These are phyloP conservation scores for Rubia peregrina DNA, from an alignment of 305 asterid genomes.

Conservation along the genomic window DNA sequence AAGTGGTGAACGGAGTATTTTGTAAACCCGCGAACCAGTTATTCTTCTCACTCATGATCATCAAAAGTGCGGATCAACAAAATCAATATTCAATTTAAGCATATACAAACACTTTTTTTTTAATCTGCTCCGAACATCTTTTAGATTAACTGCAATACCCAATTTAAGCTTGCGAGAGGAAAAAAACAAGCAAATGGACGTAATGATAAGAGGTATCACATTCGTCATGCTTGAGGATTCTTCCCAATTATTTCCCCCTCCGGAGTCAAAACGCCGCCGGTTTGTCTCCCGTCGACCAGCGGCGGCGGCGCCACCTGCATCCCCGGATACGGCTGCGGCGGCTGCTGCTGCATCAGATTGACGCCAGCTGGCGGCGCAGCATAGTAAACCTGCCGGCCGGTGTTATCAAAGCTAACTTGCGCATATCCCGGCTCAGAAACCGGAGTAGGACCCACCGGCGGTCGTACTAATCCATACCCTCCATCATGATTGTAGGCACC, in stretches of 20 bases:
- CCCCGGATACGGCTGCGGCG: conserved; percentile 18
- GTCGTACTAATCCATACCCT: conserved; percentile 16
- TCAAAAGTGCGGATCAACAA: background rate
- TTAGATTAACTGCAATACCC: background rate
- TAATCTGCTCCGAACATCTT: background rate
- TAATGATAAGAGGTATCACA: background rate
- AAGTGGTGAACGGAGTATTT: too few species aligned
- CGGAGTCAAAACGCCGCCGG: conserved; percentile 18
- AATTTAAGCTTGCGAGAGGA: background rate
- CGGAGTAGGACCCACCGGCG: conserved; percentile 1
- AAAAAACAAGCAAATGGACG: background rate
- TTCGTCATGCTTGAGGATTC: background rate
- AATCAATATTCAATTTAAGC: background rate
- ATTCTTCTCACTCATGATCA: background rate
- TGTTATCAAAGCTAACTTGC: conserved; percentile 28
- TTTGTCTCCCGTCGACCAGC: conserved; percentile 18
- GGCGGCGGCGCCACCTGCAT: conserved; percentile 6
- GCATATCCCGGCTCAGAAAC: conserved; percentile 19
- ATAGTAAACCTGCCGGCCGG: conserved; percentile 31
- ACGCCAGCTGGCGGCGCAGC: conserved; percentile 21
- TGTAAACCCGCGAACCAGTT: too few species aligned
- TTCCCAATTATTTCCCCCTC: conserved; percentile 23
- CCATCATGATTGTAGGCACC: conserved; percentile 28
- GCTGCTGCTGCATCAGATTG: conserved; percentile 17
- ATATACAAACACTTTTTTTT: background rate